phyloP scores from a whole-genome alignment of 768 basidiomycete genomes.

The Chiua virens region DNA sequence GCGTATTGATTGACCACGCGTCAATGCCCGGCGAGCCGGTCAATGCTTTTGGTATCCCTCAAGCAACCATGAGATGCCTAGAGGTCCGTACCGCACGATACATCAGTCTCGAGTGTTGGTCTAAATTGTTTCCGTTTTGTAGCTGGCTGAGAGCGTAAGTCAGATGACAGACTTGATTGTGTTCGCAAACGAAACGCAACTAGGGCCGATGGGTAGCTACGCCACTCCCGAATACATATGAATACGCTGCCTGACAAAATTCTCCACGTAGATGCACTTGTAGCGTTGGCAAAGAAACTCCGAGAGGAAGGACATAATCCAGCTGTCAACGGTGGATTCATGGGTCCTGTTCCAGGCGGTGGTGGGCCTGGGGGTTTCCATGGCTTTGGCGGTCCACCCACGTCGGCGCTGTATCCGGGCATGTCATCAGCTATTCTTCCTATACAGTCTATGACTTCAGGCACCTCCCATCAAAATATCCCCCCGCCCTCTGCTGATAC shows the following conservation, averaged over 20 bases:
- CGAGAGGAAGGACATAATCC: constrained; percentile 29
- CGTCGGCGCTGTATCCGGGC: constrained; percentile 47
- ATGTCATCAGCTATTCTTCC: constrained; percentile 40
- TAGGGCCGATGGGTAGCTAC: constrained; percentile 69
- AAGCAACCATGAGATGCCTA: constrained; percentile 86
- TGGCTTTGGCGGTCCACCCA: constrained; percentile 27
- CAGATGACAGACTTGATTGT: constrained; percentile 78
- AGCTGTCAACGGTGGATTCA: constrained; percentile 15
- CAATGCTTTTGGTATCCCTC: constrained; percentile 85
- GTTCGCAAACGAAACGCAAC: constrained; percentile 50
- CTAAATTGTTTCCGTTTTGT: constrained; percentile 9
- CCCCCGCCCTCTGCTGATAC: constrained; percentile 49
- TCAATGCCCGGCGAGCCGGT: constrained; percentile 81
- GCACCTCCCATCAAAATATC: constrained; percentile 51
- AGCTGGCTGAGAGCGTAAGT: constrained; percentile 81
- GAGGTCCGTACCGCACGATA: constrained; percentile 49
- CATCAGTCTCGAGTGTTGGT: neutral
- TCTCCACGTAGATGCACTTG: constrained; percentile 44
- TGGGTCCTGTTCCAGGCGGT: constrained; percentile 16
- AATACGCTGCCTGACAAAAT: constrained; percentile 21
- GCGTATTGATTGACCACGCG: constrained; percentile 57
- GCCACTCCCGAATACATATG: constrained; percentile 24
- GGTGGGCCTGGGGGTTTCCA: constrained; percentile 26
- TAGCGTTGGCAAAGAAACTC: constrained; percentile 38
- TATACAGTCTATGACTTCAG: constrained; percentile 42